A percentile compares a stretch with the other conserved stretches of the same genome.
phyloP scores from a whole-genome alignment of 2,329 filamentous ascomycete genomes.

The Coleophoma cylindrospora region DNA sequence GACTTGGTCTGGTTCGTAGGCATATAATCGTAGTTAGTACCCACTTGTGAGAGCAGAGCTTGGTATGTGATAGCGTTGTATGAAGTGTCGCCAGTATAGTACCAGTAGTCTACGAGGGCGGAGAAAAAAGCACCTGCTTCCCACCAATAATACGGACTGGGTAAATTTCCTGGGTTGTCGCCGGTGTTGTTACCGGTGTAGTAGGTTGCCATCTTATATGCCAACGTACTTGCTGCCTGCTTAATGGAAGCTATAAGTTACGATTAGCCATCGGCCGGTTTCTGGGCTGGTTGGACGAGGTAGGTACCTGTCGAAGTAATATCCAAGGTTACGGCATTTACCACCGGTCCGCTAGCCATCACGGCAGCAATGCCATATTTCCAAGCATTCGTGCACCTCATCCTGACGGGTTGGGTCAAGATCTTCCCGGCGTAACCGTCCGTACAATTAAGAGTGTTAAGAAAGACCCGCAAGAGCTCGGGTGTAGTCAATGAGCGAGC shows the following conservation, averaged over 20 bases:
- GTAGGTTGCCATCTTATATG: conserved; percentile 9
- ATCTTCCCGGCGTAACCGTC: neutral
- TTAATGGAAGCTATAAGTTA: conserved; percentile 16
- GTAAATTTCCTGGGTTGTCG: conserved; percentile 10
- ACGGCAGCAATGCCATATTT: neutral
- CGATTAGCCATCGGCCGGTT: neutral
- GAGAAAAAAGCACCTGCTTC: conserved; percentile 66
- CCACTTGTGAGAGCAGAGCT: conserved; percentile 53
- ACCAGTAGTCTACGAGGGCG: conserved; percentile 63
- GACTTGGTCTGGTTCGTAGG: conserved; percentile 53
- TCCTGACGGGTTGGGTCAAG: neutral
- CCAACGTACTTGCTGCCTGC: conserved; percentile 12
- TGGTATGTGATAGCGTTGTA: conserved; percentile 56
- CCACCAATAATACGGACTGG: conserved; percentile 50
- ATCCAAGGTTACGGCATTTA: neutral
- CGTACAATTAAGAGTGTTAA: neutral
- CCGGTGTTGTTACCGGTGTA: conserved; percentile 16
- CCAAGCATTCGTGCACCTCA: neutral
- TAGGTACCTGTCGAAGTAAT: neutral
- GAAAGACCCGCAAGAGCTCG: too few species aligned
- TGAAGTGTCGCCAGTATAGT: conserved; percentile 52
- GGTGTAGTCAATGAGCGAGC: too few species aligned
- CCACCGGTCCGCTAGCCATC: neutral
- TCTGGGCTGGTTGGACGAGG: neutral
- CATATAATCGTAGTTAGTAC: conserved; percentile 54